A percentile compares a stretch with the other conserved stretches of the same genome.
Conservation (phyloP, 345 rosid species). For the Angophora floribunda region DNA sequence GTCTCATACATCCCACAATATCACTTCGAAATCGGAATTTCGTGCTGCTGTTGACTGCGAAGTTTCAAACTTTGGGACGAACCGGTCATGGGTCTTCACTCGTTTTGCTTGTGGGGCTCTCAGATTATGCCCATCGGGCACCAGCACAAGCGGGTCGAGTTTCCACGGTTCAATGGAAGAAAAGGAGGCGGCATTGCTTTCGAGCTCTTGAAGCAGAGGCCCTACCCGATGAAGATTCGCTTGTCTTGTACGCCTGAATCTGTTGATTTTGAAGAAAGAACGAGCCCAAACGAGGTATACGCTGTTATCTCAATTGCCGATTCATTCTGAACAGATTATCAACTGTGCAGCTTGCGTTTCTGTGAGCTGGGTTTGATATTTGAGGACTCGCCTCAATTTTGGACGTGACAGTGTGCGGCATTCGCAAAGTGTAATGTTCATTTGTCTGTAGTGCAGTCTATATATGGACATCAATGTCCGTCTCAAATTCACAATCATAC, state of each 20-base stretch:
- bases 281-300: slow-evolving; percentile 70
- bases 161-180: neutral
- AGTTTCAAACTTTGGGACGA: neutral
- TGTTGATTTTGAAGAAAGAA: slow-evolving; percentile 50
- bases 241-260: slow-evolving; percentile 23
- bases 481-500: neutral
- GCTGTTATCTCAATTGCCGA: neutral
- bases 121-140: neutral
- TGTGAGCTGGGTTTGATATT: neutral
- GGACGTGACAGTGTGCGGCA: neutral
- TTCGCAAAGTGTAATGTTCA: neutral
- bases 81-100: neutral
- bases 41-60: neutral
- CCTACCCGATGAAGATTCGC: neutral
- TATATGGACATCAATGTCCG: neutral
- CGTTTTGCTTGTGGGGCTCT: neutral
- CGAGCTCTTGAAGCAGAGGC: neutral
- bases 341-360: neutral
- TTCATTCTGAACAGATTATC: neutral
- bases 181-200: neutral
- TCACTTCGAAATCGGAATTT: neutral
- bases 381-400: neutral
- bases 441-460: neutral
- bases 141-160: neutral
- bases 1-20: neutral